Base-by-base conservation (phyloP, 306 rosid genomes). In the Rosa lucieae region DNA sequence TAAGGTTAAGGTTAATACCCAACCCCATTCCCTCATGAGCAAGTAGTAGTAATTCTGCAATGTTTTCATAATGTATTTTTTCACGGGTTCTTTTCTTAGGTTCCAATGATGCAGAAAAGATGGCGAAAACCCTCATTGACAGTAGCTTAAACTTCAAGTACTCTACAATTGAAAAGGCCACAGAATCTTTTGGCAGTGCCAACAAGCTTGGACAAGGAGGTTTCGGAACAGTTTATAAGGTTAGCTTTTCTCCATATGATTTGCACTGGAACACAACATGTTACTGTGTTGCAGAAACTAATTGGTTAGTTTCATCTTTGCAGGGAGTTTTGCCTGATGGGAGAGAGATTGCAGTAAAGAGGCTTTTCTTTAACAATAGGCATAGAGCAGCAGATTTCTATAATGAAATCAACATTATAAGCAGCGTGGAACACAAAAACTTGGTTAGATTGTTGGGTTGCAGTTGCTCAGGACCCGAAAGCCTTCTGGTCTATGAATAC, bases 191-290 rank as follows among this genome's bases (percentile, higher is more conserved):
- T 69, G 78, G 80, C 69, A 78, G 77, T 1, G 78, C 76, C 15
- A 91, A 93, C 90, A 95, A 91, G 87, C 89, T 95, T 53, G 98
- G 99, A 39, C 99, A 91, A 75, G 99, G 98, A 82, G 99, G 99
- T 47, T 95, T 93, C 66, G 98, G 98, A 82, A 82, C 98, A 65
- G 98, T 95, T 76, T 95, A 95, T 62, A 95, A 90, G 88, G 99
- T 95, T 91, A 85, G 17, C 62, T 81, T 65, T 74, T 75, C 48
- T 78, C 78, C 37, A 59, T 70, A 10, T 48, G 63, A 43, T 15
- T 42, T 39, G 14, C 5, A 29, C 44, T 14, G 18, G 32, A 44
- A 62, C 32, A 63, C 23, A 44, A 26, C 72, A 62, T 18, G 21
- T 4, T 51, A 40, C 39, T 3, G 13, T 32, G 17, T 26, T 5